Evolutionary conservation across 192 early-diverging fungal genomes (phyloP).

Genomic region (Gaertneriomyces semiglobifer): DNA sequence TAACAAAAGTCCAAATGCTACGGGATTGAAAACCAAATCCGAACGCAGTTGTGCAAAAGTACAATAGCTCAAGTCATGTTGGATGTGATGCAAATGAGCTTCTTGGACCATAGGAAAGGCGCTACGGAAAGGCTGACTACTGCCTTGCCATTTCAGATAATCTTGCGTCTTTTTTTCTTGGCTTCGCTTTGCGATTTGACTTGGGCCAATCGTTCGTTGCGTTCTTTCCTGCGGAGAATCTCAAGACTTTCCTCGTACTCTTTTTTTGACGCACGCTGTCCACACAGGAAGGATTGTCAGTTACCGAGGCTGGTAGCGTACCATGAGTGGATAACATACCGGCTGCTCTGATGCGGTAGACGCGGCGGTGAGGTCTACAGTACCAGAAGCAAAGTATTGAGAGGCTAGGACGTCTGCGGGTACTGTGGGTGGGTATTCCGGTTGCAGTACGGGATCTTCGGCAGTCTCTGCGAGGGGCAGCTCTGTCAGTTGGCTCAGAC

Average conservation of each 20-base stretch:
- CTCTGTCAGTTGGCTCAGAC: too few species aligned
- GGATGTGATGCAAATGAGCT: too few species aligned
- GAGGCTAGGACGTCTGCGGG: not conserved
- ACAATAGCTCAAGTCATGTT: too few species aligned
- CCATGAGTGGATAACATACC: not conserved
- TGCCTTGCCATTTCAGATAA: not conserved
- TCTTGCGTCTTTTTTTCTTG: constrained; percentile 29
- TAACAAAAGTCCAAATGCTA: too few species aligned
- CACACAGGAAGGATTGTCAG: not conserved
- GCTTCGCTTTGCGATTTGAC: not conserved
- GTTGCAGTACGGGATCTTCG: not conserved
- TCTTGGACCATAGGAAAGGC: too few species aligned
- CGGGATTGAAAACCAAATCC: too few species aligned
- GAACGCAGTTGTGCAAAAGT: too few species aligned
- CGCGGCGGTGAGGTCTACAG: not conserved
- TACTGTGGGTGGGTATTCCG: not conserved
- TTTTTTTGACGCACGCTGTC: not conserved
- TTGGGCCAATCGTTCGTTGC: constrained; percentile 2
- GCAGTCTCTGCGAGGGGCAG: too few species aligned
- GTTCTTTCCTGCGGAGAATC: not conserved
- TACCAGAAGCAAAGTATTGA: not conserved
- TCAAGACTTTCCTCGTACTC: constrained; percentile 5
- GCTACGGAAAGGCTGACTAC: too few species aligned
- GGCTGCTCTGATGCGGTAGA: not conserved
- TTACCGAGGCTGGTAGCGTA: not conserved